Evolutionary conservation across 2,329 filamentous ascomycete species (phyloP), one percentile per base, ranked within the genome.

Genomic region (Rhexocercosporidium sp.): DNA sequence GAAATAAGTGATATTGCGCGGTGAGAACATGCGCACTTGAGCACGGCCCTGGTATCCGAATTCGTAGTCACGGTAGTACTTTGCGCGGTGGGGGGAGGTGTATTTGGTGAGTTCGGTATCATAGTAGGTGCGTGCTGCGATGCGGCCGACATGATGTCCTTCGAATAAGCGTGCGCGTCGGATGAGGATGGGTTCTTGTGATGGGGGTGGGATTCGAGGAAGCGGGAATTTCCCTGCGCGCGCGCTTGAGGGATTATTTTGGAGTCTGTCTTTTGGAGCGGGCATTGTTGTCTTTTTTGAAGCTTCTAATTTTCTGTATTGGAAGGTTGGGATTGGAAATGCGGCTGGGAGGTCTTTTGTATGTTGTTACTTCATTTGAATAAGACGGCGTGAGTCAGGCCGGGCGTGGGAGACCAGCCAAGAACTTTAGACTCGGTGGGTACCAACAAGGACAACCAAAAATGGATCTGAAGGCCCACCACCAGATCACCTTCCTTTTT

Each of bases 111-210:
- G 62, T 6, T 54, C 27, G 3, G 69, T 68, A 37, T 71, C 27
- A 39, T 53, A 61, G 60, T 75, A 75, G 3, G 70, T 71, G 31
- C 22, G 60, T n/a, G 70, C 68, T 39, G 72, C 70, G 6, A 73
- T 63, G 7, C 49, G 29, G 34, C 71, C 72, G 8, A 75, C 68
- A 22, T 54, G 46, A 3, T 39, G 16, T 18, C 34, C 64, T 25
- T 74, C 71, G 12, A 46, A 62, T 27, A 75, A 47, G 29, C 29
- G 54, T 25, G 66, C 72, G 27, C 37, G 61, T 0, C 73, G 69
- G 51, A 75, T 69, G 49, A 70, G 67, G 29, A 73, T 67, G 31
- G 63, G 57, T 37, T 59, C 53, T 53, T 37, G 62, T 9, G 44
- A 56, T 9, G 46, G 29, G 22, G 44, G 44, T 22, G 20, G 44